Evolutionary conservation across 148 eudicot genomes (phyloP).

Genomic region (Fagopyrum homotropicum): DNA sequence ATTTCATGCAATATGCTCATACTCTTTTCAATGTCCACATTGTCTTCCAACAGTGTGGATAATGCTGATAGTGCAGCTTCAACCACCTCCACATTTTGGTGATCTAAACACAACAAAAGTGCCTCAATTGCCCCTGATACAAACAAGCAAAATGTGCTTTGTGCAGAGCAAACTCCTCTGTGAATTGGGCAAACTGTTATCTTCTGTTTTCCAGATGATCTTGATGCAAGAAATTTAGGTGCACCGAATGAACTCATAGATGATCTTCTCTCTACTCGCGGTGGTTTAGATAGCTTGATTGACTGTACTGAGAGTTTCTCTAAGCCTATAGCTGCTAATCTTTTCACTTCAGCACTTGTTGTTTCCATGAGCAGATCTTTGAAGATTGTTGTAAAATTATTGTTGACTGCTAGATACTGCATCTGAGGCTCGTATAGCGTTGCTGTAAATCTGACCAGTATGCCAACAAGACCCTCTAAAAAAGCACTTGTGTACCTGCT

Average conservation of each 20-base stretch:
- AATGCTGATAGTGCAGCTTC: constrained; percentile 1
- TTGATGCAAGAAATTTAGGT: constrained; percentile 1
- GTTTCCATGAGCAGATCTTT: constrained; percentile 53
- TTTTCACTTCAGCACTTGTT: constrained; percentile 57
- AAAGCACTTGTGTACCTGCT: constrained; percentile 44
- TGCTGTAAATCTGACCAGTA: constrained; percentile 70
- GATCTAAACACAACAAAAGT: background rate
- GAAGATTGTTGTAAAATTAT: constrained; percentile 43
- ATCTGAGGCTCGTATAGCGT: constrained; percentile 62
- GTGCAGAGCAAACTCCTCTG: constrained; percentile 10
- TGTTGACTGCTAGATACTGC: constrained; percentile 33
- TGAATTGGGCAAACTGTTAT: constrained; percentile 9
- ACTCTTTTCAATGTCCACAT: constrained; percentile 8
- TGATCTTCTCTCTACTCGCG: constrained; percentile 16
- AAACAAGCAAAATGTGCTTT: constrained; percentile 12
- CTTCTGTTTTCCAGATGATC: background rate
- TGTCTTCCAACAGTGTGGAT: constrained; percentile 1
- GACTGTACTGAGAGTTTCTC: constrained; percentile 68
- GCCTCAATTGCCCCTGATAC: constrained; percentile 5
- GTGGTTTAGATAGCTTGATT: constrained; percentile 47
- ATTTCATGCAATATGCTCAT: background rate
- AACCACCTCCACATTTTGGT: constrained; percentile 7
- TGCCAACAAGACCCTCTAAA: constrained; percentile 75
- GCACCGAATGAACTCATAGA: background rate
- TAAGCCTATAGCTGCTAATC: constrained; percentile 53